Evolutionary conservation across 805 yeast species (phyloP).

Genomic region (Kazachstania africana): DNA sequence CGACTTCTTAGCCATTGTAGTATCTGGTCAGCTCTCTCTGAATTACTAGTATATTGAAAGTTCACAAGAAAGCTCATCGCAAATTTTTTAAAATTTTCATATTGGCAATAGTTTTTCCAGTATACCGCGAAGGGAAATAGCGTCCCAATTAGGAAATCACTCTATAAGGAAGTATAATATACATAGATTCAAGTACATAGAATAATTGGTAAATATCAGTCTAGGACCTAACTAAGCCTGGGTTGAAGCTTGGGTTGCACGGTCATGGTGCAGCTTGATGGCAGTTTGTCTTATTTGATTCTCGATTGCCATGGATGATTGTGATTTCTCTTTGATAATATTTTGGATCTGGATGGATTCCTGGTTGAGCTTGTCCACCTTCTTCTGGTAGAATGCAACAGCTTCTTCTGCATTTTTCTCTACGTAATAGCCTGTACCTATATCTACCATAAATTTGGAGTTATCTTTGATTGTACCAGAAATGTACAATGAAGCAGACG

Average conservation of each 20-base stretch:
- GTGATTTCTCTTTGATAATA: slow-evolving; percentile 65
- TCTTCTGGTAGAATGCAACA: slow-evolving; percentile 54
- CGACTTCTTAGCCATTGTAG: slow-evolving; percentile 16
- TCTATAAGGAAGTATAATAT: background rate
- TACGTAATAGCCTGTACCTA: slow-evolving; percentile 92
- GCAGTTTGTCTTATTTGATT: slow-evolving; percentile 22
- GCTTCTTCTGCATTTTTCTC: slow-evolving; percentile 67
- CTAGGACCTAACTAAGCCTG: too few relatives aligned
- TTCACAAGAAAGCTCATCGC: slow-evolving; percentile 4
- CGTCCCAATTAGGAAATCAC: too few relatives aligned
- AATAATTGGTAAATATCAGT: too few relatives aligned
- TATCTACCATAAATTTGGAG: slow-evolving; percentile 73
- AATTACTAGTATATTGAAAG: too few relatives aligned
- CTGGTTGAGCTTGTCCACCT: slow-evolving; percentile 57
- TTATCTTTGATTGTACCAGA: slow-evolving; percentile 67
- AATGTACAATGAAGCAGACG: slow-evolving; percentile 79
- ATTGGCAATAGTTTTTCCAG: too few relatives aligned
- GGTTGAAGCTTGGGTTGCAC: background rate
- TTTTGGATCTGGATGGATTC: slow-evolving; percentile 66
- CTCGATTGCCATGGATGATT: slow-evolving; percentile 26
- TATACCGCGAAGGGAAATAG: too few relatives aligned
- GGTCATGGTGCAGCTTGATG: slow-evolving; percentile 12
- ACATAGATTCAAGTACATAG: too few relatives aligned
- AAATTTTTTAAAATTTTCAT: background rate
- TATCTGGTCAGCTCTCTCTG: too few relatives aligned